phyloP scores from a whole-genome alignment of 257 asterid genomes.

The Nicotiana paniculata region DNA sequence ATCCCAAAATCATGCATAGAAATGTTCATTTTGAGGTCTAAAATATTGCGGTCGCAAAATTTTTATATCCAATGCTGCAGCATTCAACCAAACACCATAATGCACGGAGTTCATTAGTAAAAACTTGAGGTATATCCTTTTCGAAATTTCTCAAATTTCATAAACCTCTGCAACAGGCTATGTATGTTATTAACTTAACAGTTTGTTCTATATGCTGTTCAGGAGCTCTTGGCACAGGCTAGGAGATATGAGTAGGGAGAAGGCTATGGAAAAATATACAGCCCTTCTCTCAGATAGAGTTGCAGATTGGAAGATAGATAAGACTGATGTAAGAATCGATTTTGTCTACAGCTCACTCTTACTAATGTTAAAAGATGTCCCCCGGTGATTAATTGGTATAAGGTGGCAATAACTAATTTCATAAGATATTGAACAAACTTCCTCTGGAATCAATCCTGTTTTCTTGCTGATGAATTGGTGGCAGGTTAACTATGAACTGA shows the following conservation, averaged over 20 bases:
- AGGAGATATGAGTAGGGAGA: constrained; percentile 44
- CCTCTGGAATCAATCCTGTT: neutral
- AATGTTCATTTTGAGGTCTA: no score
- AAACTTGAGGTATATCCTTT: neutral
- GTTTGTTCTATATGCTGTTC: neutral
- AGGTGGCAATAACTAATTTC: neutral
- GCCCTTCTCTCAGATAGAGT: constrained; percentile 31
- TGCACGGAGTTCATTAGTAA: neutral
- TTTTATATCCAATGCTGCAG: no score
- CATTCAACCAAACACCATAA: neutral
- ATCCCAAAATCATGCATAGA: no score
- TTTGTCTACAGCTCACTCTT: neutral
- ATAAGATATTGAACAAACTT: neutral
- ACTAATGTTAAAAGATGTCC: neutral
- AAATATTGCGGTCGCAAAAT: no score
- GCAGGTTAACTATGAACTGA: neutral
- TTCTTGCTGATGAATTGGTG: neutral
- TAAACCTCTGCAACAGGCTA: no score
- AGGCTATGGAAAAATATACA: constrained; percentile 61
- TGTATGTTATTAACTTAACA: neutral
- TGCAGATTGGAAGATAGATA: constrained; percentile 43
- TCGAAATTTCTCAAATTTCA: no score
- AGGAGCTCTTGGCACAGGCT: constrained; percentile 69
- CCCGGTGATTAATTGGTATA: neutral
- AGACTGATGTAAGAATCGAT: neutral